Percentiles rank a stretch among this genome's conserved stretches.
These are phyloP conservation scores for Loxodes magnus DNA, from an alignment of 73 alveolate genomes.

Conservation along the genomic window DNA sequence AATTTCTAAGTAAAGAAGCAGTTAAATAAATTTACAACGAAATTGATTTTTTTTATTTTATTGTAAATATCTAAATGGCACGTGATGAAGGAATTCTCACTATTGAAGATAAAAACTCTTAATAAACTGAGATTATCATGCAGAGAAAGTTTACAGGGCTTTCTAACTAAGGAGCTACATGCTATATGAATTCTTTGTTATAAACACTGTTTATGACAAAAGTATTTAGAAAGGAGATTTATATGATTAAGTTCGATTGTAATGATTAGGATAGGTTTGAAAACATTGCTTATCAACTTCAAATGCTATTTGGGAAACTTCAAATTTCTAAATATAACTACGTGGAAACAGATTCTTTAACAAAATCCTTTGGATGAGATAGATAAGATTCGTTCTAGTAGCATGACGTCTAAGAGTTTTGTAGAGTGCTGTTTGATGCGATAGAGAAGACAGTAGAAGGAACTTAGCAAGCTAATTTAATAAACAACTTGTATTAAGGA, in stretches of 20 bases:
- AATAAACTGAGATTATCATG: too few relatives aligned
- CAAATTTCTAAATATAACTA: constrained; percentile 11
- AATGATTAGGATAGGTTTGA: background rate
- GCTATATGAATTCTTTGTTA: constrained; percentile 65
- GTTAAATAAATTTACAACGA: too few relatives aligned
- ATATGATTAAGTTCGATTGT: background rate
- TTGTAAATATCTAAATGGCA: too few relatives aligned
- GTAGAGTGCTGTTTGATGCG: constrained; percentile 91
- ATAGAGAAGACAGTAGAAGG: constrained; percentile 59
- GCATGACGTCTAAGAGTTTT: constrained; percentile 70
- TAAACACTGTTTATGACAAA: constrained; percentile 73
- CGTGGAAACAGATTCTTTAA: constrained; percentile 18
- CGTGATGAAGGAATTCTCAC: too few relatives aligned
- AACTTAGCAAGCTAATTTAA: constrained; percentile 37
- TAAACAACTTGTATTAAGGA: constrained; percentile 53
- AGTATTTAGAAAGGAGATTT: constrained; percentile 41
- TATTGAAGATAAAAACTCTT: too few relatives aligned
- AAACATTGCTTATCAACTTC: constrained; percentile 36
- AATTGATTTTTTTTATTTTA: too few relatives aligned
- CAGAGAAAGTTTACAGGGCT: too few relatives aligned
- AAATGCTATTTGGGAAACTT: constrained; percentile 42
- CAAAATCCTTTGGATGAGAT: constrained; percentile 52
- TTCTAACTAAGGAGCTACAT: constrained; percentile 82
- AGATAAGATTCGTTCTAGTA: constrained; percentile 25
- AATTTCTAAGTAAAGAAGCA: too few relatives aligned